phyloP scores from a whole-genome alignment of 2,329 filamentous ascomycete genomes.

The Penicillium sp. region DNA sequence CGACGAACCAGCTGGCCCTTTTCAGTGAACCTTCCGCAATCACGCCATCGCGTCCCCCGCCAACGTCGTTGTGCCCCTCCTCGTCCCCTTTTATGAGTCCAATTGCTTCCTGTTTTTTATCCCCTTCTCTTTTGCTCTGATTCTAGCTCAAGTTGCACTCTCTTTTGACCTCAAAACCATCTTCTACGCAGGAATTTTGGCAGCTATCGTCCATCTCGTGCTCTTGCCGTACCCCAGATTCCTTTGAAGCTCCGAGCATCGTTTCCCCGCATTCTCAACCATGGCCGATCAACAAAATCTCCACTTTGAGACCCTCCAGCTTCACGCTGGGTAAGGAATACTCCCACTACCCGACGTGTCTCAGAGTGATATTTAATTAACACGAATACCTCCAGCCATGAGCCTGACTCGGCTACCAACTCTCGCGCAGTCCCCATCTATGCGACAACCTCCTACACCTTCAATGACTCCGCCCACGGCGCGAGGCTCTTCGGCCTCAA shows the following conservation, averaged over 20 bases:
- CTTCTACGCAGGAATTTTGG: background rate
- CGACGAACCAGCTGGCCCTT: background rate
- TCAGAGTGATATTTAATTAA: too few species aligned
- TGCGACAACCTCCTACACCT: slow-evolving; percentile 87
- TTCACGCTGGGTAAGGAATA: slow-evolving; percentile 83
- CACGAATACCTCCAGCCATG: slow-evolving; percentile 59
- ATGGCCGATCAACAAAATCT: slow-evolving; percentile 42
- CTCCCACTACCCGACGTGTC: too few species aligned
- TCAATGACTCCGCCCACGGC: slow-evolving; percentile 95
- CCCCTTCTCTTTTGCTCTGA: background rate
- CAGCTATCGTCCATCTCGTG: background rate
- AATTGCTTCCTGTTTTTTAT: background rate
- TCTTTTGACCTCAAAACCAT: background rate
- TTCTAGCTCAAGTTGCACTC: background rate
- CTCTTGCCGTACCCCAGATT: background rate
- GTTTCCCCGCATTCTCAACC: slow-evolving; percentile 13
- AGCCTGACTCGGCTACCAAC: slow-evolving; percentile 78
- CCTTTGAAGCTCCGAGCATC: background rate
- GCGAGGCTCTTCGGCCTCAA: slow-evolving; percentile 95
- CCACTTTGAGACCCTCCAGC: slow-evolving; percentile 81
- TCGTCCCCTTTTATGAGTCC: background rate
- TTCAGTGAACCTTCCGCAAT: slow-evolving; percentile 3
- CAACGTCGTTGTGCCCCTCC: slow-evolving; percentile 1
- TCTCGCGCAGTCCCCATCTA: slow-evolving; percentile 94
- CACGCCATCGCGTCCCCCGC: slow-evolving; percentile 11